Percentiles rank a stretch among this genome's conserved stretches.
Conservation (phyloP, 2,329 filamentous ascomycete genomes). For the Ophiostoma piceae region DNA sequence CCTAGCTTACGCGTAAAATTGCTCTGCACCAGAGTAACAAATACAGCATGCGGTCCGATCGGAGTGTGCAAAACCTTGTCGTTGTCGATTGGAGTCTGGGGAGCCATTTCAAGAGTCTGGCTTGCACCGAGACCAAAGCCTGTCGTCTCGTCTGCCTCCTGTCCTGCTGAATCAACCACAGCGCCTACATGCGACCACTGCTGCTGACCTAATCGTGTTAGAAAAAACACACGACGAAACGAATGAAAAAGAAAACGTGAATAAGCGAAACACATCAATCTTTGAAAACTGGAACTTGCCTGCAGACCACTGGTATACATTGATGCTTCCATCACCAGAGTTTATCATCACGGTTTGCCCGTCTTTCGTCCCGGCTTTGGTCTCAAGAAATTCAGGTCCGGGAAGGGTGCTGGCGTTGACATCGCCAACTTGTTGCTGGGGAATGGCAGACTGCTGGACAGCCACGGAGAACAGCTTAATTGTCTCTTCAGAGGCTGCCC, state of each 20-base stretch:
- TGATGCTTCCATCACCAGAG: constrained; percentile 73
- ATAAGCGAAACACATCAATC: too few species aligned
- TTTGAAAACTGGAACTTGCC: constrained; percentile 33
- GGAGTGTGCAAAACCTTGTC: constrained; percentile 42
- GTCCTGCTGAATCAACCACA: constrained; percentile 61
- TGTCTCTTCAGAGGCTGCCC: constrained; percentile 63
- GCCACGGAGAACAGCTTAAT: constrained; percentile 73
- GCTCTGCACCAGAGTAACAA: constrained; percentile 24
- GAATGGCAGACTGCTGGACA: constrained; percentile 77
- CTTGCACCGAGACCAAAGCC: constrained; percentile 74
- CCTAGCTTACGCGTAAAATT: constrained; percentile 26
- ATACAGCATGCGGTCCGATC: constrained; percentile 51
- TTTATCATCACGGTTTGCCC: constrained; percentile 91
- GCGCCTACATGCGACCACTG: constrained; percentile 90
- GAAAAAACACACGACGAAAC: neutral
- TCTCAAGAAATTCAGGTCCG: constrained; percentile 76
- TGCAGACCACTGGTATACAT: constrained; percentile 80
- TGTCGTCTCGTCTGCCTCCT: constrained; percentile 37
- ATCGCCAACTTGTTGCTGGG: constrained; percentile 68
- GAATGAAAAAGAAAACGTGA: neutral
- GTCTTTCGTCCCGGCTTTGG: constrained; percentile 85
- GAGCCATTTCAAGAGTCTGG: constrained; percentile 73
- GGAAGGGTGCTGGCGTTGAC: constrained; percentile 91
- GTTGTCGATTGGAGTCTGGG: constrained; percentile 42
- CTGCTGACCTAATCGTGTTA: constrained; percentile 45